Conservation (phyloP, 1,139 yeast species). For the Chernovozyma aurita region DNA sequence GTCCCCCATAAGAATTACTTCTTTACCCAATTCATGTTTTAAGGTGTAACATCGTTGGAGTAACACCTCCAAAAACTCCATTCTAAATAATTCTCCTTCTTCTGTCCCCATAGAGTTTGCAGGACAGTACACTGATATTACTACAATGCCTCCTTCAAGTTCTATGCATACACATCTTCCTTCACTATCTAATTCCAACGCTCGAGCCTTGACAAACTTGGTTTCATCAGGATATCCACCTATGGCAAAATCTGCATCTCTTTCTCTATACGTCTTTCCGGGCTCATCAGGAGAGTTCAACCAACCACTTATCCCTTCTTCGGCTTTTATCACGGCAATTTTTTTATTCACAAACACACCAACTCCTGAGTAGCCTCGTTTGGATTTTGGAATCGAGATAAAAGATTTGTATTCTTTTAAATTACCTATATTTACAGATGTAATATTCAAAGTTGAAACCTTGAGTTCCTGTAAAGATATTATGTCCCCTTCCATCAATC, state of each 20-base stretch:
- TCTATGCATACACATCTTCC: conserved; percentile 82
- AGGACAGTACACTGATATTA: conserved; percentile 85
- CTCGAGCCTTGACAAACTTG: conserved; percentile 29
- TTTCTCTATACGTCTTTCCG: conserved; percentile 18
- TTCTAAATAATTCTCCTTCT: conserved; percentile 62
- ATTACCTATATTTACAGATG: conserved; percentile 45
- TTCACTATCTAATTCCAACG: conserved; percentile 63
- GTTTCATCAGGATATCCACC: conserved; percentile 64
- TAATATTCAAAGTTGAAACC: conserved; percentile 47
- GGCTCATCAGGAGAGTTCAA: conserved; percentile 22
- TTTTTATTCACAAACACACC: conserved; percentile 63
- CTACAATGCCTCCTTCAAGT: conserved; percentile 54
- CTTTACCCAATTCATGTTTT: conserved; percentile 44
- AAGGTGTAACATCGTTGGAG: conserved; percentile 59
- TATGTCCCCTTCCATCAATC: conserved; percentile 63
- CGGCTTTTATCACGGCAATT: conserved; percentile 65
- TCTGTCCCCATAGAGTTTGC: conserved; percentile 76
- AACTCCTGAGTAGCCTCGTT: conserved; percentile 90
- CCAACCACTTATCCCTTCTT: conserved; percentile 86
- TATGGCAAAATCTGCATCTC: conserved; percentile 25
- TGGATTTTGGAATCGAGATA: conserved; percentile 59
- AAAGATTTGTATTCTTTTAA: conserved; percentile 59
- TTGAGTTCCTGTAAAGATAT: conserved; percentile 84
- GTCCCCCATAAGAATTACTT: conserved; percentile 82
- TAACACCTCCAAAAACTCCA: conserved; percentile 52